Percentiles rank a stretch among this genome's conserved stretches.
Conservation (phyloP, 1,284 basidiomycete genomes). For the Phellinidium pouzarii region DNA sequence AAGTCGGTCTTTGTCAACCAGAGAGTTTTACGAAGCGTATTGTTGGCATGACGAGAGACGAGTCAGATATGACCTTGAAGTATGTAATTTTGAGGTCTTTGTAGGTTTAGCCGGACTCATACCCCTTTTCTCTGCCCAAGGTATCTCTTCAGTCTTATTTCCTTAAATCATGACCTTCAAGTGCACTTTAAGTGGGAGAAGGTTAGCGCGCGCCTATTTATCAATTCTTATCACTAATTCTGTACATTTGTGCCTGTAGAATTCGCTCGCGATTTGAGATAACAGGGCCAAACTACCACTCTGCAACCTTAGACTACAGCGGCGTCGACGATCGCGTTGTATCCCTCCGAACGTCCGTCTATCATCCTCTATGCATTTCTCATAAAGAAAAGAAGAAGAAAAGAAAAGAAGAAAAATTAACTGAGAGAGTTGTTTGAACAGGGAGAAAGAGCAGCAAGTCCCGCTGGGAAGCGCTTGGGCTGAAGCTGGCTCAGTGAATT, state of each 20-base stretch:
- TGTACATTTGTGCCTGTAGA: constrained; percentile 34
- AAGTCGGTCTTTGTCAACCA: constrained; percentile 62
- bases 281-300: constrained; percentile 48
- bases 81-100: constrained; percentile 18
- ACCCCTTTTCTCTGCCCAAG: constrained; percentile 11
- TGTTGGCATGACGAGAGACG: constrained; percentile 50
- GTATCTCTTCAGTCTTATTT: constrained; percentile 39
- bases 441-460: constrained; percentile 45
- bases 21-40: constrained; percentile 59
- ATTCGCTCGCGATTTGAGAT: constrained; percentile 52
- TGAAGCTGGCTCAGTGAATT: constrained; percentile 8
- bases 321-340: constrained; percentile 52
- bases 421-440: neutral
- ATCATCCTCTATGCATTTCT: no score
- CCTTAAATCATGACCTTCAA: constrained; percentile 61
- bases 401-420: neutral
- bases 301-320: constrained; percentile 49
- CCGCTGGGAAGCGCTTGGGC: constrained; percentile 37
- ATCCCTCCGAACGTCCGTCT: constrained; percentile 29
- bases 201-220: neutral
- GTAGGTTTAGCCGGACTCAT: neutral
- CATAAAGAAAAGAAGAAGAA: no score
- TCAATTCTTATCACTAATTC: constrained; percentile 15
- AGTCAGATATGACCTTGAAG: constrained; percentile 46
- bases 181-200: constrained; percentile 41